Evolutionary conservation across 2,329 filamentous ascomycete species (phyloP), one percentile per base, ranked within the genome.

Genomic region (Ophiocordyceps sinensis): DNA sequence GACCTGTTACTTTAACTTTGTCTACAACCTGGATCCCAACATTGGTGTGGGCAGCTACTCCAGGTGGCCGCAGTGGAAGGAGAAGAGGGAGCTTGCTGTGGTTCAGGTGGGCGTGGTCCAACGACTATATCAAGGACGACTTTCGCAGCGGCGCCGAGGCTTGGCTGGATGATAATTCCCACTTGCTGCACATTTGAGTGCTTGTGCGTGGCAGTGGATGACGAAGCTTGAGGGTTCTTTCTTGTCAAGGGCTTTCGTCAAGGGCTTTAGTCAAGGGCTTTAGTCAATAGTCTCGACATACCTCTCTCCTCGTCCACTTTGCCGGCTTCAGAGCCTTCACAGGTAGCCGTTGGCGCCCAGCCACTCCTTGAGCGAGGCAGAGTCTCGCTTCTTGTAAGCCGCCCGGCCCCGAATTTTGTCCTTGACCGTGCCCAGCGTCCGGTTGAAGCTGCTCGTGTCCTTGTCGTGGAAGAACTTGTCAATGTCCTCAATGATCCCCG

Each of bases 371-470:
- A 94, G 72, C 36, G 73, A 66, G 40, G 68, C 70, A 43, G 77
- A 70, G 59, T 96, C 91, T 42, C 91, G 74, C 60, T 78, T 68
- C 57, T 79, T 79, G 67, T 95, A 98, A 34, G 77, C 77, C 5
- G 86, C 86, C 53, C 88, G 81, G 11, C 83, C 85, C 35, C 79
- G 75, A 49, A 96, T 85, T 47, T 81, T 87, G 58, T 96, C 91
- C 58, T 80, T 79, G 47, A 89, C 81, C 49, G 93, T 85, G 49
- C 82, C 80, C 40, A 98, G 64, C 4, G 85, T 88, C 42, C 91
- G 79, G 58, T 93, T 84, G 61, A 88, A 96, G 38, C 79, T 83
- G 53, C 77, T 77, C 15, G 83, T 89, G 55, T 96, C 85, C 68
- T 89, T 94, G 53, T 75, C 73, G 51, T 75, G 71, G 68, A 96